Evolutionary conservation across 306 rosid species (phyloP), one percentile per base, ranked within the genome.

Genomic region (Citrullus colocynthis): DNA sequence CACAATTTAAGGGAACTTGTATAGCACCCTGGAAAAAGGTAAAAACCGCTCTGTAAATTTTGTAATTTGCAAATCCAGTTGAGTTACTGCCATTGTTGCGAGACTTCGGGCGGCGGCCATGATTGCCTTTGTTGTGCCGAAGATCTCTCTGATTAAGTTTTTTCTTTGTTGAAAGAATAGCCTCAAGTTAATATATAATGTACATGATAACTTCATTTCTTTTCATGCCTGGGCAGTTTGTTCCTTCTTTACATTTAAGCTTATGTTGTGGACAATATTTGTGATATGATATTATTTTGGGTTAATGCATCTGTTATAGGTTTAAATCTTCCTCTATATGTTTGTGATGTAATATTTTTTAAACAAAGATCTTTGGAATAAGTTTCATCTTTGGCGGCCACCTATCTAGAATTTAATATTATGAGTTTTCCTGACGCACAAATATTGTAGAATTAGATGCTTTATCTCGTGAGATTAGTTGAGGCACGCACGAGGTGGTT

Each of bases 51-150:
- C 12, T 60, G 80, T 77, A 77, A 77, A 77, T 77, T 45, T 76
- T 57, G 18, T 42, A 20, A 12, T 37, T 37, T 36, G 67, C n/a
- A 20, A 76, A 39, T 45, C 76, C 21, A 4, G 3, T n/a, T 39
- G 77, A 73, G 77, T 30, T 73, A 73, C 57, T 72, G 24, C 11
- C 48, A 74, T 74, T 74, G 59, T 73, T 73, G 62, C 24, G 77
- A 73, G 77, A 73, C 45, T 51, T 51, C 44, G 17, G 61, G 60
- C 20, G 39, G 62, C 16, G 37, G 56, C 76, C 9, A 21, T 12
- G 10, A 12, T 28, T 1, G 41, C 34, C 36, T n/a, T 69, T 69
- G 36, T 69, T 69, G 36, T 69, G 36, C 56, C 12, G 39, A 48
- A 69, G 37, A 21, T 30, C 56, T 48, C 37, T 28, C 12, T 45